Percentiles rank a stretch among this genome's conserved stretches.
phyloP scores from a whole-genome alignment of 805 yeast species.

The Kodamaea jinghongensis region DNA sequence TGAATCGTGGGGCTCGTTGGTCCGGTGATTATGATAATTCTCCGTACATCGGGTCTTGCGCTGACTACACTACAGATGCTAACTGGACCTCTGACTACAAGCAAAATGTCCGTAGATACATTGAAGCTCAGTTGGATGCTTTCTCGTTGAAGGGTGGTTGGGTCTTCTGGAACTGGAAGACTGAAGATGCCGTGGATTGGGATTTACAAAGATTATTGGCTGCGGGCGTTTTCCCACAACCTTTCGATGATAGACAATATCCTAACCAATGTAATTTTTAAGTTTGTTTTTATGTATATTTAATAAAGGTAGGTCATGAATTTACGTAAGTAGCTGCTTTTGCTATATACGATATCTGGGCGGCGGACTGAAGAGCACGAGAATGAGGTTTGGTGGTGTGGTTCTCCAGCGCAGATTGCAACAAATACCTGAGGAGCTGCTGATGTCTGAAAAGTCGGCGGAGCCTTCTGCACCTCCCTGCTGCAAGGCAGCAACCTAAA shows the following conservation, averaged over 20 bases:
- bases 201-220: slow-evolving; percentile 62
- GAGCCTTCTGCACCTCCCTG: too few species aligned
- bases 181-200: slow-evolving; percentile 84
- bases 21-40: slow-evolving; percentile 54
- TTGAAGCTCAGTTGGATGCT: slow-evolving; percentile 92
- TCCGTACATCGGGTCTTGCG: slow-evolving; percentile 63
- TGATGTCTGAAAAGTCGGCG: too few species aligned
- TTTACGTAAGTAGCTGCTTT: too few species aligned
- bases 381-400: too few species aligned
- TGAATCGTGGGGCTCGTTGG: slow-evolving; percentile 75
- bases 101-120: slow-evolving; percentile 58
- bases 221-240: slow-evolving; percentile 74
- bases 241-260: slow-evolving; percentile 63
- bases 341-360: too few species aligned
- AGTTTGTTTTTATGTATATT: not conserved
- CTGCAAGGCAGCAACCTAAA: too few species aligned
- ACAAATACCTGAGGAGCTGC: too few species aligned
- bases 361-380: too few species aligned
- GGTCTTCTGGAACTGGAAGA: slow-evolving; percentile 94
- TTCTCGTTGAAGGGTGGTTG: slow-evolving; percentile 72
- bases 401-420: too few species aligned
- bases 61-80: slow-evolving; percentile 19
- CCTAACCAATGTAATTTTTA: slow-evolving; percentile 61
- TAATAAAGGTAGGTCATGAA: not conserved
- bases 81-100: slow-evolving; percentile 62